Percentiles rank a stretch among this genome's conserved stretches.
phyloP scores from a whole-genome alignment of 352 stramenopile genomes.

The Phytopythium sindhum region DNA sequence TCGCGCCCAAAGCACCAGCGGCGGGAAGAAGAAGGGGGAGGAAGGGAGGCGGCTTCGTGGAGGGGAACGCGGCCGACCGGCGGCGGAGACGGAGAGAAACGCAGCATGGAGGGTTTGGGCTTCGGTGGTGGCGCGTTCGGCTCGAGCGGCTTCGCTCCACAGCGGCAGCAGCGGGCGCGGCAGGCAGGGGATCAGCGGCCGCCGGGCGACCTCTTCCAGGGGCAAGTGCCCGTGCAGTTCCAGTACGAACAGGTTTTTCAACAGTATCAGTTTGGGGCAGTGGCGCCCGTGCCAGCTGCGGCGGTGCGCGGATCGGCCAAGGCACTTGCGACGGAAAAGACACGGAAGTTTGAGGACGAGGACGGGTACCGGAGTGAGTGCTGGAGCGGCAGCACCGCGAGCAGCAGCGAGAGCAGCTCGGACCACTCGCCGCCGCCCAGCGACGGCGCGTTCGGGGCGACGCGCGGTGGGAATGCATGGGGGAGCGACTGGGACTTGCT shows the following conservation, averaged over 20 bases:
- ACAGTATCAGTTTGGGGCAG: background rate
- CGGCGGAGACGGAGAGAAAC: background rate
- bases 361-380: slow-evolving; percentile 6
- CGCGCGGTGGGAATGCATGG: background rate
- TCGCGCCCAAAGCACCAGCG: background rate
- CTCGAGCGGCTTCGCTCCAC: background rate
- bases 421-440: slow-evolving; percentile 6
- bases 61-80: background rate
- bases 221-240: background rate
- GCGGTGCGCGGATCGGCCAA: background rate
- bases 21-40: background rate
- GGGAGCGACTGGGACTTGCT: slow-evolving; percentile 53
- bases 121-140: background rate
- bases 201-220: background rate
- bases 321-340: background rate
- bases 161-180: background rate
- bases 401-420: slow-evolving; percentile 6
- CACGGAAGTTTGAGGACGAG: background rate
- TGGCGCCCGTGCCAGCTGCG: background rate
- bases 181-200: background rate
- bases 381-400: slow-evolving; percentile 6
- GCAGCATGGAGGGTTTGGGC: background rate
- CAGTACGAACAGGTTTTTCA: background rate
- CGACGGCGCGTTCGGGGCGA: background rate
- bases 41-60: background rate